Evolutionary conservation across 2,329 filamentous ascomycete species (phyloP), one percentile per base, ranked within the genome.

Genomic region (Pseudogymnoascus sp.): DNA sequence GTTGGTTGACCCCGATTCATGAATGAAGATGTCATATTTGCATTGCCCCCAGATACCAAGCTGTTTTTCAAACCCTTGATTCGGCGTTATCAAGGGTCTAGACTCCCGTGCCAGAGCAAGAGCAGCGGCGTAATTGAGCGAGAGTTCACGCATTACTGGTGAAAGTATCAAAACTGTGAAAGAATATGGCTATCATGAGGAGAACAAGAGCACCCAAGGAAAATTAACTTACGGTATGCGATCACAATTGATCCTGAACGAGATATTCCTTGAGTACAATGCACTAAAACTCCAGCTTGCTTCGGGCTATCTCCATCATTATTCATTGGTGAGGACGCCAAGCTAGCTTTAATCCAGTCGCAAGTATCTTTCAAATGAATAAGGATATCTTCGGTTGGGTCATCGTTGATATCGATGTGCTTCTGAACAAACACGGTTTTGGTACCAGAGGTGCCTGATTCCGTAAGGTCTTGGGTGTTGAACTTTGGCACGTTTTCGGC

Each of bases 181-280:
- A 47, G 25, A n/a, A 25, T 28, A n/a, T 6, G 12, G 41, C 18
- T 43, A 14, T 11, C 18, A 22, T 14, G 20, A n/a, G n/a, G 12
- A 22, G 9, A 20, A 14, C 20, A 28, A 11, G n/a, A 35, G 6
- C 22, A n/a, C 9, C 22, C 4, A 22, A 20, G 8, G 2, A n/a
- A 25, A 25, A 9, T 18, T 35, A 16, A 65, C 66, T 62, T 60
- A 69, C 67, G 58, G 43, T 65, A 69, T 50, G 62, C 67, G 22
- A 68, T 59, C 30, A 67, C 57, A 20, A 69, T 60, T 16, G 65
- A 62, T 6, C 64, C 65, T 11, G 64, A 67, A 6, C 66, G 65
- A 20, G 66, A 68, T 28, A 68, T 65, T 4, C 66, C 67, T 54
- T 68, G 66, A 39, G 61, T 62, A 43, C 66, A 68, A 63, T 68